Conservation (phyloP, 495 filamentous ascomycete species). For the Neurospora sublineolata region DNA sequence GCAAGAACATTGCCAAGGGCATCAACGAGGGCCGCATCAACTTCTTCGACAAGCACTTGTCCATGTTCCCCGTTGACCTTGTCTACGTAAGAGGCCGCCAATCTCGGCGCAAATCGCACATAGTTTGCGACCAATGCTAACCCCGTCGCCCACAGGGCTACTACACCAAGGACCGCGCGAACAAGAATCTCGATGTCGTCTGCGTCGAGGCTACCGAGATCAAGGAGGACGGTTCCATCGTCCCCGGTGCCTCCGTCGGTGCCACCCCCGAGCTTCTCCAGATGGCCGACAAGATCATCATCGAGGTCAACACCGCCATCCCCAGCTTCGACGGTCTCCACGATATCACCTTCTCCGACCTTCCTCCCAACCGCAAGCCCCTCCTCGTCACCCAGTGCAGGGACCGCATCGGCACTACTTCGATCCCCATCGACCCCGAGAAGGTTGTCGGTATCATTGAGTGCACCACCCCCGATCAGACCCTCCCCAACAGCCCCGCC, state of each 20-base stretch:
- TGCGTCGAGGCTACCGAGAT: constrained; percentile 83
- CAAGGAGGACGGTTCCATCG: constrained; percentile 85
- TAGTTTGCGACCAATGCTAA: not conserved
- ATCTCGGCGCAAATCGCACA: not conserved
- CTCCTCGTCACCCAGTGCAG: constrained; percentile 70
- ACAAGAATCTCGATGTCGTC: constrained; percentile 61
- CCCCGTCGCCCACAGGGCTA: constrained; percentile 36
- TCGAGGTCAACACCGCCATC: constrained; percentile 82
- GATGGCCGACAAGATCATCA: constrained; percentile 85
- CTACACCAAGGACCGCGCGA: constrained; percentile 68
- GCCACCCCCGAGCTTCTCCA: constrained; percentile 79
- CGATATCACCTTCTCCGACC: constrained; percentile 79
- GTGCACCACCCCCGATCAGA: constrained; percentile 75
- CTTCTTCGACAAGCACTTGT: constrained; percentile 88
- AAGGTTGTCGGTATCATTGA: constrained; percentile 80
- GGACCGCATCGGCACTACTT: constrained; percentile 72
- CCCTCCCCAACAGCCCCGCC: constrained; percentile 61
- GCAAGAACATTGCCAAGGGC: constrained; percentile 81
- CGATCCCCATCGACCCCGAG: constrained; percentile 83
- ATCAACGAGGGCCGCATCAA: constrained; percentile 84
- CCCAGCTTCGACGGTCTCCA: constrained; percentile 83
- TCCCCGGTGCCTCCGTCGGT: constrained; percentile 78
- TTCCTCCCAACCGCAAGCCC: constrained; percentile 71
- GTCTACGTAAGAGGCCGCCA: constrained; percentile 39
- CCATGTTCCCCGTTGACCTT: constrained; percentile 85